phyloP scores from a whole-genome alignment of 495 filamentous ascomycete species.

The Podospora pseudoanserina region DNA sequence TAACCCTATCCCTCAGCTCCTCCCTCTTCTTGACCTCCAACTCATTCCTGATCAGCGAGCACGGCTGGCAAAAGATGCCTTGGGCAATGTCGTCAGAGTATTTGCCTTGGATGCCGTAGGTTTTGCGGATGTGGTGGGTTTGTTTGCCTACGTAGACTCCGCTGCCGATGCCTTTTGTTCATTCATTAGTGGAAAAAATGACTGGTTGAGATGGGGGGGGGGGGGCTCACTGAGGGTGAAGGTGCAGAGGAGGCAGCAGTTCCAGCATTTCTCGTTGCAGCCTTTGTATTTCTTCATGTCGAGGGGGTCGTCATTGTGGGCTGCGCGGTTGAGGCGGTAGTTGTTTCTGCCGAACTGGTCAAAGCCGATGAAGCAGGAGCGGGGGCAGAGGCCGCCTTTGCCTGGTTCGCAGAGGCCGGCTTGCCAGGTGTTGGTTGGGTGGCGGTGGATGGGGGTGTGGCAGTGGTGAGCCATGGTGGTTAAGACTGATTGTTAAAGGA shows the following conservation, averaged over 20 bases:
- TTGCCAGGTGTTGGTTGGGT: constrained; percentile 17
- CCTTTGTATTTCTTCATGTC: constrained; percentile 22
- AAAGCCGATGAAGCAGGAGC: constrained; percentile 26
- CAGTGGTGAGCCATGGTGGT: too few relatives aligned
- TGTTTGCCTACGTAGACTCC: constrained; percentile 26
- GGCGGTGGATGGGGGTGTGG: too few relatives aligned
- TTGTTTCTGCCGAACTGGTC: constrained; percentile 25
- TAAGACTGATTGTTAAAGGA: too few relatives aligned
- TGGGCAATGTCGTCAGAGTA: constrained; percentile 22
- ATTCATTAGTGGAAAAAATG: too few relatives aligned
- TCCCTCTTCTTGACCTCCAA: constrained; percentile 26
- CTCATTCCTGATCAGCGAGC: constrained; percentile 28
- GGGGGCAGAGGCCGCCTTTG: constrained; percentile 18
- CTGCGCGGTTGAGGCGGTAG: constrained; percentile 20
- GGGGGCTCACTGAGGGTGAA: background rate
- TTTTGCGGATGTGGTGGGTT: constrained; percentile 22
- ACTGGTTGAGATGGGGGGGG: too few relatives aligned
- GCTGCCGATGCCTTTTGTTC: constrained; percentile 24
- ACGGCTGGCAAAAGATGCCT: constrained; percentile 30
- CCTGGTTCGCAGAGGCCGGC: constrained; percentile 22
- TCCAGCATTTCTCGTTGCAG: constrained; percentile 24
- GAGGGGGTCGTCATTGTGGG: constrained; percentile 17
- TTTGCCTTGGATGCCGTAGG: constrained; percentile 26
- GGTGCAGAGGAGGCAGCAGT: constrained; percentile 20
- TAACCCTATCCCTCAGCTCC: constrained; percentile 8